Percentiles rank a stretch among this genome's conserved stretches.
Conservation (phyloP, 2,329 filamentous ascomycete genomes). For the Venturia nashicola region DNA sequence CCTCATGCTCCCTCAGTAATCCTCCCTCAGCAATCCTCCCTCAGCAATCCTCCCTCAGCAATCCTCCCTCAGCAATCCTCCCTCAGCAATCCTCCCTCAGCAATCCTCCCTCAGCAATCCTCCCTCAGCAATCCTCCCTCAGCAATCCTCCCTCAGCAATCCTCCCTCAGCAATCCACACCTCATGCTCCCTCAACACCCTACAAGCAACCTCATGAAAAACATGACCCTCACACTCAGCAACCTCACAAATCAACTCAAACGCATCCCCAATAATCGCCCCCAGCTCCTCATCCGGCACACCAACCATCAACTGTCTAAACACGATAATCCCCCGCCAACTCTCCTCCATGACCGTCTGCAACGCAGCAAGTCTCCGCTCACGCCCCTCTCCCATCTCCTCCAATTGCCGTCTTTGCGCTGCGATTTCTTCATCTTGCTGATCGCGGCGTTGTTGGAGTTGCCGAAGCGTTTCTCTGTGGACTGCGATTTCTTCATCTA, state of each 20-base stretch:
- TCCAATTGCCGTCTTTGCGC: background rate
- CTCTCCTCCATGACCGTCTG: background rate
- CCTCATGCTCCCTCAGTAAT: too few species aligned
- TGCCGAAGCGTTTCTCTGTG: too few species aligned
- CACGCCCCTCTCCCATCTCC: background rate
- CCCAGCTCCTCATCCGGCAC: background rate
- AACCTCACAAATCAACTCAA: background rate
- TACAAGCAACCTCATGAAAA: background rate
- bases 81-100: too few species aligned
- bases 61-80: too few species aligned
- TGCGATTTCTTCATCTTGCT: background rate
- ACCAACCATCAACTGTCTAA: background rate
- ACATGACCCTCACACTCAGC: background rate
- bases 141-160: too few species aligned
- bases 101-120: too few species aligned
- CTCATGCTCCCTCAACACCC: background rate
- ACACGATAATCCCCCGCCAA: background rate
- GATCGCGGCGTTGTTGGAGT: too few species aligned
- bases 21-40: too few species aligned
- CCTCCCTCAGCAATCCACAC: too few species aligned
- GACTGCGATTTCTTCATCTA: background rate
- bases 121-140: too few species aligned
- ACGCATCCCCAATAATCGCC: background rate
- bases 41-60: too few species aligned
- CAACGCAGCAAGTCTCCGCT: background rate